Evolutionary conservation across 371 early-diverging fungal genomes (phyloP).

Genomic region (Synchytrium microbalum): DNA sequence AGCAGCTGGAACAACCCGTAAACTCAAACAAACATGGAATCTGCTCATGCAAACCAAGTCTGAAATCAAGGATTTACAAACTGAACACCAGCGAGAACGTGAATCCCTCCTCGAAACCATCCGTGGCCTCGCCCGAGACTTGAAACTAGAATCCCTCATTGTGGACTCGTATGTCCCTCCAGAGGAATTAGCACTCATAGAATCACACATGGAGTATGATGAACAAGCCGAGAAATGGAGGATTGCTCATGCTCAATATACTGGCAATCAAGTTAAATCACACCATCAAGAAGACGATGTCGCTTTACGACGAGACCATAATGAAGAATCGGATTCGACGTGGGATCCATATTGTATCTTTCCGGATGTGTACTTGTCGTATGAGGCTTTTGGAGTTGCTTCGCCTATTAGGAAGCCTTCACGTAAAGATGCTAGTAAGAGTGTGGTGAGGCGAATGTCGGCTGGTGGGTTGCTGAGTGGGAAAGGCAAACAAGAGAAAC

Average conservation of each 20-base stretch:
- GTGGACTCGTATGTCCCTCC: slow-evolving; percentile 40
- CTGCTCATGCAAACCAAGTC: slow-evolving; percentile 36
- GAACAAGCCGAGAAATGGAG: slow-evolving; percentile 50
- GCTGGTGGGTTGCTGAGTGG: neutral
- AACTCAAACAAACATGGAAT: slow-evolving; percentile 45
- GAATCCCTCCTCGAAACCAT: slow-evolving; percentile 48
- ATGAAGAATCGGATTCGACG: slow-evolving; percentile 18
- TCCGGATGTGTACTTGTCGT: slow-evolving; percentile 40
- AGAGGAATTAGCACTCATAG: slow-evolving; percentile 34
- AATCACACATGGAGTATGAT: slow-evolving; percentile 42
- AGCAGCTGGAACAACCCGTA: slow-evolving; percentile 41
- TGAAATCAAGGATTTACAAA: slow-evolving; percentile 46
- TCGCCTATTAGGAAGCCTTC: neutral
- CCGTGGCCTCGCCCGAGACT: slow-evolving; percentile 42
- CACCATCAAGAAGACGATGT: slow-evolving; percentile 29
- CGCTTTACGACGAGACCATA: slow-evolving; percentile 17
- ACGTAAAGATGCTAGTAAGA: neutral
- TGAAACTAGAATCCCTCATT: slow-evolving; percentile 34
- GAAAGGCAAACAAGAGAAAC: neutral
- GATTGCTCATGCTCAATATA: slow-evolving; percentile 39
- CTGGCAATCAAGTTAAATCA: slow-evolving; percentile 48
- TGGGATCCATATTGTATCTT: slow-evolving; percentile 48
- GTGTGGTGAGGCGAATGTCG: neutral
- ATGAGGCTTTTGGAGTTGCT: slow-evolving; percentile 22
- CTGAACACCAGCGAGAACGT: slow-evolving; percentile 46